Percentiles rank a stretch among this genome's conserved stretches.
These are phyloP conservation scores for Populus deltoides DNA, from an alignment of 345 rosid genomes.

Conservation along the genomic window DNA sequence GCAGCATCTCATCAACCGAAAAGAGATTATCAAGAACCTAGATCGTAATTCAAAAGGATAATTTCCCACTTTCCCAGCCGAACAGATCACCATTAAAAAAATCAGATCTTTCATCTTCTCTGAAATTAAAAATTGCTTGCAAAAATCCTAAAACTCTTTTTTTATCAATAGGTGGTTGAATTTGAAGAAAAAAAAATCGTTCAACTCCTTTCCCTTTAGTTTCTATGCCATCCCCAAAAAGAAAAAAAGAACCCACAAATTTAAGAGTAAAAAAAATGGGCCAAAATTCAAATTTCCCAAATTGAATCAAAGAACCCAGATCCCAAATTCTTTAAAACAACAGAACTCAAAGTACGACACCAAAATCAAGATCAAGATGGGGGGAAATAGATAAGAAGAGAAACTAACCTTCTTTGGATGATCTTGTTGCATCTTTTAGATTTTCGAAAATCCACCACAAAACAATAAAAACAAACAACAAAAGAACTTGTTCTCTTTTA, in stretches of 20 bases:
- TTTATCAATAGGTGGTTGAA: neutral
- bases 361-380: neutral
- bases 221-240: neutral
- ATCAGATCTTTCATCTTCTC: neutral
- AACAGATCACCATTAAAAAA: neutral
- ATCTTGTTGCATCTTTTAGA: conserved; percentile 42
- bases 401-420: conserved; percentile 36
- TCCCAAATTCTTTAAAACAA: neutral
- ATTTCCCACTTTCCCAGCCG: neutral
- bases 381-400: neutral
- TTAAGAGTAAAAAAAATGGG: neutral
- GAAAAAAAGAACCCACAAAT: neutral
- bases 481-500: neutral
- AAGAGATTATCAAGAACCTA: neutral
- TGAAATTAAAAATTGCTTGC: too few species aligned
- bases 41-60: neutral
- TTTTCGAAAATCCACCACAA: conserved; percentile 2
- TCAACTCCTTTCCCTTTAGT: neutral
- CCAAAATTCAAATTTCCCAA: neutral
- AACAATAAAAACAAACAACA: neutral
- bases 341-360: neutral
- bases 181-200: neutral
- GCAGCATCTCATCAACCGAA: neutral
- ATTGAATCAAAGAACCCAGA: neutral
- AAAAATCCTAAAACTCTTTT: neutral